These are phyloP conservation scores for Aspergillus glaucus DNA, from an alignment of 2,329 filamentous ascomycete genomes.

Conservation along the genomic window DNA sequence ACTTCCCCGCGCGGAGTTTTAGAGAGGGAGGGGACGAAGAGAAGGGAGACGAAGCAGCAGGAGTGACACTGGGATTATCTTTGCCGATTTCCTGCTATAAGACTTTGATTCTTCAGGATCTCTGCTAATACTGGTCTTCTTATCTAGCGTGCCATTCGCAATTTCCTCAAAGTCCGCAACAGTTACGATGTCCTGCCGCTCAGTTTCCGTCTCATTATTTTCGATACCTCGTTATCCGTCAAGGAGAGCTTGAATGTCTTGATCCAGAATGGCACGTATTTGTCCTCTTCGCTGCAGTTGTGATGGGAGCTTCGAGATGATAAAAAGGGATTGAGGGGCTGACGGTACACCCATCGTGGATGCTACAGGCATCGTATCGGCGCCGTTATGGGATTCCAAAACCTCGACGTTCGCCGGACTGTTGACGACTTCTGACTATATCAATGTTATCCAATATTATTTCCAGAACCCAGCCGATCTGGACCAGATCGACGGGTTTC, in stretches of 20 bases:
- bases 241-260: conserved; percentile 96
- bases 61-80: background rate
- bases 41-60: background rate
- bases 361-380: conserved; percentile 81
- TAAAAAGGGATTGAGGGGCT: background rate
- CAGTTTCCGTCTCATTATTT: conserved; percentile 89
- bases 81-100: background rate
- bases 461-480: conserved; percentile 92
- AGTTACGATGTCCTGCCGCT: conserved; percentile 97
- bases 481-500: conserved; percentile 85
- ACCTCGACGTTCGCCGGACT: conserved; percentile 89
- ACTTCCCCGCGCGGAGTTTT: background rate
- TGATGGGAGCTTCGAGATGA: background rate
- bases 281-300: background rate
- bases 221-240: conserved; percentile 90
- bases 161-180: conserved; percentile 91
- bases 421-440: conserved; percentile 92
- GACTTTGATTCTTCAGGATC: background rate
- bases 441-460: conserved; percentile 99
- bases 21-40: background rate
- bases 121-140: conserved; percentile 2
- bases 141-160: conserved; percentile 74
- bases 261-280: conserved; percentile 75
- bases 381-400: conserved; percentile 92
- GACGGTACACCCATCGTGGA: background rate